Evolutionary conservation across 345 rosid species (phyloP).

Genomic region (Lumnitzera littorea): DNA sequence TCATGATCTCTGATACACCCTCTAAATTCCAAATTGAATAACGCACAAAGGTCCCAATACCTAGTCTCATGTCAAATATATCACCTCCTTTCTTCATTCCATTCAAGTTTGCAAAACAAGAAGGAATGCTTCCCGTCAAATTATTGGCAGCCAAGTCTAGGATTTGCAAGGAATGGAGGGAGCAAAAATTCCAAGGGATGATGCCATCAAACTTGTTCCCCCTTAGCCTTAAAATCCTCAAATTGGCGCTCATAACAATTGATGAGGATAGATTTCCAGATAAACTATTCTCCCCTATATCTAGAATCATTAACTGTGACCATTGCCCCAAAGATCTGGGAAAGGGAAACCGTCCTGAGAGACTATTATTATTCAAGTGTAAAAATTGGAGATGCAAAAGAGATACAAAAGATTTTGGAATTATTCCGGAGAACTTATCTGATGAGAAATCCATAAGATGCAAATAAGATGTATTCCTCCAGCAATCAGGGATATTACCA

Average conservation of each 20-base stretch:
- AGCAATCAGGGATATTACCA: constrained; percentile 6
- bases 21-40: background rate
- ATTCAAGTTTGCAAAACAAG: constrained; percentile 3
- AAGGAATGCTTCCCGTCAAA: constrained; percentile 12
- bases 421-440: background rate
- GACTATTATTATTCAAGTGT: constrained; percentile 8
- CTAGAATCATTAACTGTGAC: background rate
- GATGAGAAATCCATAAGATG: background rate
- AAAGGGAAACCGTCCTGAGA: constrained; percentile 8
- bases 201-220: background rate
- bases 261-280: background rate
- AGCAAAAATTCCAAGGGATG: background rate
- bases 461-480: background rate
- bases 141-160: constrained; percentile 16
- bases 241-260: background rate
- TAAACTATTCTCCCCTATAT: constrained; percentile 8
- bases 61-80: too few relatives aligned
- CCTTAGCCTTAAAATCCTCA: background rate
- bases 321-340: background rate
- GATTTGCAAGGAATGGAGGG: constrained; percentile 5
- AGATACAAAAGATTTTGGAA: background rate
- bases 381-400: background rate
- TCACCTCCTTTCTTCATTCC: background rate
- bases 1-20: background rate
- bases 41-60: rapidly evolving